phyloP scores from a whole-genome alignment of 257 asterid genomes.

The Solanum raphanifolium region DNA sequence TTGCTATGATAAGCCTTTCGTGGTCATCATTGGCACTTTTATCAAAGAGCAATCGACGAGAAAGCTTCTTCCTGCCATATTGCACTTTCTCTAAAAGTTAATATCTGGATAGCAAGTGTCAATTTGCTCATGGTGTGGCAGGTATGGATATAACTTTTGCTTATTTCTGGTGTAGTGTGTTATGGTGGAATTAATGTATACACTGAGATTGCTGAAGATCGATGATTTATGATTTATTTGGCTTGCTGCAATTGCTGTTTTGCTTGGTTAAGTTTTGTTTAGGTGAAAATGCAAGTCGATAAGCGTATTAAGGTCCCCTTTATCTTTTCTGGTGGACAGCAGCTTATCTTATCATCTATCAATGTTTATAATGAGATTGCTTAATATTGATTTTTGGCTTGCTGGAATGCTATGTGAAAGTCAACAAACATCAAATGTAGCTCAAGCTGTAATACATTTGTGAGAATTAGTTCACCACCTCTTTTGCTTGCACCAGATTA shows the following conservation, averaged over 20 bases:
- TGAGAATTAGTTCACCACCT: background rate
- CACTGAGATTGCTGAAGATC: background rate
- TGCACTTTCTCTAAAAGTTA: no score
- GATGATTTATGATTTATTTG: background rate
- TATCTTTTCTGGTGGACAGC: background rate
- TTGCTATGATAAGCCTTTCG: no score
- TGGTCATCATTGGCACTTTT: no score
- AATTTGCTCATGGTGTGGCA: slow-evolving; percentile 66
- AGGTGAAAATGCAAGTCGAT: background rate
- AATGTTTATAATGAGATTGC: no score
- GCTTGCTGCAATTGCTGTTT: background rate
- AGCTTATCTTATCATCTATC: background rate
- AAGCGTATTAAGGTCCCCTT: background rate
- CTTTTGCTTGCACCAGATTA: background rate
- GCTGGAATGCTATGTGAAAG: background rate
- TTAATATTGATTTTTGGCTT: no score
- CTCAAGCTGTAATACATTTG: background rate
- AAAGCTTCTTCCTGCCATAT: no score
- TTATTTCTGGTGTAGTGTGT: background rate
- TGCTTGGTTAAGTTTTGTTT: background rate
- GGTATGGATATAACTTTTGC: slow-evolving; percentile 20
- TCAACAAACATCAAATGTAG: background rate
- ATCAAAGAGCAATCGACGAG: no score
- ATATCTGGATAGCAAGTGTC: slow-evolving; percentile 38
- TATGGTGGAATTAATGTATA: background rate